Percentiles rank a stretch among this genome's conserved stretches.
Evolutionary conservation across 2,329 filamentous ascomycete genomes (phyloP).

Genomic region (Beauveria brongniartii): DNA sequence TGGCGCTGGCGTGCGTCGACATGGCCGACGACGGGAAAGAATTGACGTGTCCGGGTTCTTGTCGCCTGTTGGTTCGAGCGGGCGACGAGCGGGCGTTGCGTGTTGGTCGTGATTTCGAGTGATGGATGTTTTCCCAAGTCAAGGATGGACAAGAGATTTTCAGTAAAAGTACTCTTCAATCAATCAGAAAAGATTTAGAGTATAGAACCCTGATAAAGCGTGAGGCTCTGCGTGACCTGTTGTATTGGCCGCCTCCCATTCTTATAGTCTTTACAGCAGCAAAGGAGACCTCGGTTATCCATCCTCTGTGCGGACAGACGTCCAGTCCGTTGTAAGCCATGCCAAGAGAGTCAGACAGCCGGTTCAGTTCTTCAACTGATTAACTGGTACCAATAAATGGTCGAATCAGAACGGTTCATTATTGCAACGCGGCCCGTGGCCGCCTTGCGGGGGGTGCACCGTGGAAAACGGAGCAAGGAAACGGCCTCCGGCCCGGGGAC

Average conservation of each 20-base stretch:
- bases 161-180: too few species aligned
- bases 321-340: not conserved
- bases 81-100: too few species aligned
- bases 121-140: too few species aligned
- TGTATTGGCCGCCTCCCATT: not conserved
- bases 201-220: too few species aligned
- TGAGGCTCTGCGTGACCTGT: too few species aligned
- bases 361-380: not conserved
- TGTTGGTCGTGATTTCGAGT: too few species aligned
- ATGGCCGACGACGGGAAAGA: not conserved
- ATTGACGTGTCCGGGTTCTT: too few species aligned
- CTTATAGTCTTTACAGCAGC: not conserved
- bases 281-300: not conserved
- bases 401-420: not conserved
- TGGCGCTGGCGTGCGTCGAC: constrained; percentile 6
- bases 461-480: not conserved
- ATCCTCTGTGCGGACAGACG: not conserved
- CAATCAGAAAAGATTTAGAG: too few species aligned
- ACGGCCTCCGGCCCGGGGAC: not conserved
- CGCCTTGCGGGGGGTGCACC: too few species aligned
- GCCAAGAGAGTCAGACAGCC: not conserved
- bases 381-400: not conserved
- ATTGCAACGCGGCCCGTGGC: too few species aligned
- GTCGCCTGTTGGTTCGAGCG: too few species aligned
- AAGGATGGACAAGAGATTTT: too few species aligned